These are phyloP conservation scores for Escallonia herrerae DNA, from an alignment of 129 eudicot species.

Conservation along the genomic window DNA sequence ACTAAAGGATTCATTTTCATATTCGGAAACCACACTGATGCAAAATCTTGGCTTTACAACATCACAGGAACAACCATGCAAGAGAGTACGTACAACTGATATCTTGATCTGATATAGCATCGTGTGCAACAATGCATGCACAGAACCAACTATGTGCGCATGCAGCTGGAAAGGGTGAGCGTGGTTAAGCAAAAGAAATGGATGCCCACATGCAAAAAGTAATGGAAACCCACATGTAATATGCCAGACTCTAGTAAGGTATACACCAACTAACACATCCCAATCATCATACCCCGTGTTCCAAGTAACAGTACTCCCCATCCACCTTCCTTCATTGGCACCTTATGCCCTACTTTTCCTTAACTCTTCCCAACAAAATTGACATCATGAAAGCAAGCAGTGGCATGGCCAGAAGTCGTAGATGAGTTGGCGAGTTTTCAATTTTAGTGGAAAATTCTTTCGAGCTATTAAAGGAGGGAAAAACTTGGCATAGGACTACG, in stretches of 20 bases:
- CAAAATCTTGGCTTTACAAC: too few relatives aligned
- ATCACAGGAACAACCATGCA: too few relatives aligned
- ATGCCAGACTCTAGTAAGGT: conserved; percentile 11
- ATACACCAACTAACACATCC: conserved; percentile 1
- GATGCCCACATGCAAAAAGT: conserved; percentile 6
- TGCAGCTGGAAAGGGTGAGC: neutral
- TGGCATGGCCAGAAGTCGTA: too few relatives aligned
- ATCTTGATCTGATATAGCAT: neutral
- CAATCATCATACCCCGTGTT: neutral
- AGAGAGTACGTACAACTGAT: neutral
- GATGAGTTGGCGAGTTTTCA: too few relatives aligned
- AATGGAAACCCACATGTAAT: neutral
- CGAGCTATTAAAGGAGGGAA: too few relatives aligned
- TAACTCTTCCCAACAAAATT: neutral
- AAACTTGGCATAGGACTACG: too few relatives aligned
- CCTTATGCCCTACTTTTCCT: neutral
- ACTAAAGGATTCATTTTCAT: neutral
- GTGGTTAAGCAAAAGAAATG: neutral
- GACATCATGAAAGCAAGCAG: neutral
- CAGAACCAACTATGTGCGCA: neutral
- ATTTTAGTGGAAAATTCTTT: too few relatives aligned
- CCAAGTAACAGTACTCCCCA: neutral
- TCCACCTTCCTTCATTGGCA: neutral
- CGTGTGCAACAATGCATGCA: neutral
- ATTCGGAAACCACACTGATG: too few relatives aligned